These are phyloP conservation scores for Fusarium musae DNA, from an alignment of 2,329 filamentous ascomycete genomes.

Conservation along the genomic window DNA sequence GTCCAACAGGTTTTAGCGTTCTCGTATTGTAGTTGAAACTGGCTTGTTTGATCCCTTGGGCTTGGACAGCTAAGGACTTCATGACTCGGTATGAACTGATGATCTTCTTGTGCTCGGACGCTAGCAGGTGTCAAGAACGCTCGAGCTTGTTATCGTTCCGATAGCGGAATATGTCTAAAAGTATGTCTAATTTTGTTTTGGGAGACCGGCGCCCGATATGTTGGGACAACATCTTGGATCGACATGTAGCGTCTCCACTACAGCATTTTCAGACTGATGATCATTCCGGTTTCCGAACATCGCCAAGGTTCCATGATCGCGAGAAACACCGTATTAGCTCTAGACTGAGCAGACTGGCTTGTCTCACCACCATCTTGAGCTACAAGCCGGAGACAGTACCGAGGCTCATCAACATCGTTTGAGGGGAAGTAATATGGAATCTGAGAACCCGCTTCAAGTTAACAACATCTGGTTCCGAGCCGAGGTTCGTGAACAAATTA, in stretches of 20 bases:
- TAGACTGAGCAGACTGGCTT: background rate
- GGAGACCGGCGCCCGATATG: background rate
- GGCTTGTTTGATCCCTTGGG: background rate
- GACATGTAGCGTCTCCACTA: background rate
- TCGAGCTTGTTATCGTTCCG: background rate
- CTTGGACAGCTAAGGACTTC: background rate
- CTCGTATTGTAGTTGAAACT: constrained; percentile 4
- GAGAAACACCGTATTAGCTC: background rate
- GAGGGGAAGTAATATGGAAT: background rate
- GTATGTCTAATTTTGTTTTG: background rate
- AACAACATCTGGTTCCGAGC: background rate
- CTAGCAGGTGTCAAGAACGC: background rate
- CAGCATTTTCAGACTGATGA: background rate
- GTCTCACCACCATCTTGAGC: background rate
- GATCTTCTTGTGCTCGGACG: background rate
- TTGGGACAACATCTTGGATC: background rate
- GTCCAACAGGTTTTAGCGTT: constrained; percentile 10
- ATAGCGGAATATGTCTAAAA: background rate
- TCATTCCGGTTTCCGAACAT: background rate
- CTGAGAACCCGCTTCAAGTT: background rate
- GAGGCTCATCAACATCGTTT: background rate
- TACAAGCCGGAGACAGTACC: background rate
- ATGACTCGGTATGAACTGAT: background rate
- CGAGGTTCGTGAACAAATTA: background rate
- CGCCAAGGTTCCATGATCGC: background rate